phyloP scores from a whole-genome alignment of 2,329 filamentous ascomycete genomes.

The Aspergillus alliaceus region DNA sequence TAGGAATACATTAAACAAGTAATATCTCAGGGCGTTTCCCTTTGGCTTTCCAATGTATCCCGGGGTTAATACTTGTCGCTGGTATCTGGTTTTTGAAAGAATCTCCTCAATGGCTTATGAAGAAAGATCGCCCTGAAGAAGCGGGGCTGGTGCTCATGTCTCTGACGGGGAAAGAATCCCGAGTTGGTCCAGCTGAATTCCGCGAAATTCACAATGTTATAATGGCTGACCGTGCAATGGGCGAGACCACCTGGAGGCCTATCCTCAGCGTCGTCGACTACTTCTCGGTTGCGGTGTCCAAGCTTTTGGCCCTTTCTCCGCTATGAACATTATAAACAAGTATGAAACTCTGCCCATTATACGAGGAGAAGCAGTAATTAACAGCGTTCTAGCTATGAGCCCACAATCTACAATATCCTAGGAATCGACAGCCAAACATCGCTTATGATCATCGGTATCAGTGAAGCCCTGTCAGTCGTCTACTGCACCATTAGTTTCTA shows the following conservation, averaged over 20 bases:
- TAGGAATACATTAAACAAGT: neutral
- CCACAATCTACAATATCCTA: constrained; percentile 45
- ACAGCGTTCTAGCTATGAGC: constrained; percentile 28
- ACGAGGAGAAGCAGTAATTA: neutral
- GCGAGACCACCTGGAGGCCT: constrained; percentile 34
- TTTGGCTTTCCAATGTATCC: constrained; percentile 44
- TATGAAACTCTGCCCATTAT: neutral
- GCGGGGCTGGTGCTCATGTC: constrained; percentile 14
- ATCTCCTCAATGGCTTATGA: constrained; percentile 27
- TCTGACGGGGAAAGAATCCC: constrained; percentile 17
- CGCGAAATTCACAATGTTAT: constrained; percentile 42
- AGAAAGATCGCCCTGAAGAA: constrained; percentile 25
- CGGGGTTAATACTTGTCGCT: constrained; percentile 31
- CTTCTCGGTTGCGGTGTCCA: constrained; percentile 49
- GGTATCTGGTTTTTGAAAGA: constrained; percentile 34
- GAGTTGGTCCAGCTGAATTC: constrained; percentile 39
- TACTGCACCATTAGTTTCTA: constrained; percentile 48
- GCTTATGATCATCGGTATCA: constrained; percentile 52
- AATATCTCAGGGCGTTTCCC: constrained; percentile 35
- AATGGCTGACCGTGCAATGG: constrained; percentile 34
- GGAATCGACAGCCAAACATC: constrained; percentile 46
- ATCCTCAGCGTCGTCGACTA: constrained; percentile 47
- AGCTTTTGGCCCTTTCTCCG: constrained; percentile 49
- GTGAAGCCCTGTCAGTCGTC: constrained; percentile 48
- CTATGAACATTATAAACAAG: constrained; percentile 49